These are phyloP conservation scores for Lipomyces yarrowii DNA, from an alignment of 1,139 yeast genomes.

Conservation along the genomic window DNA sequence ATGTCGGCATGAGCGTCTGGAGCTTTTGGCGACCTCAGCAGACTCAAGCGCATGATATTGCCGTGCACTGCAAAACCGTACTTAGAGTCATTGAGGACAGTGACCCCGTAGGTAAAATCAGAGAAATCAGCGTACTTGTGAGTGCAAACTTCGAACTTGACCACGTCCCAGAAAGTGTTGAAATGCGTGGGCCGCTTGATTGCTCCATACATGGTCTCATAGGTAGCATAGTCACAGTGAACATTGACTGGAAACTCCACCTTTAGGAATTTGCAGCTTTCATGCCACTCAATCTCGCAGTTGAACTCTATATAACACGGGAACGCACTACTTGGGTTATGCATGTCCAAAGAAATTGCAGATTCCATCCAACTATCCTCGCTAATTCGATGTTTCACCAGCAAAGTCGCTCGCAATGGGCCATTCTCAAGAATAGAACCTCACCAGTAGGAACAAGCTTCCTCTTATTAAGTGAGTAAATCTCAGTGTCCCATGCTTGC, in stretches of 20 bases:
- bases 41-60: conserved; percentile 71
- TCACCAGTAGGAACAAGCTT: background rate
- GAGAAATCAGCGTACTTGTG: conserved; percentile 92
- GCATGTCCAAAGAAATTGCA: conserved; percentile 70
- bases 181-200: conserved; percentile 90
- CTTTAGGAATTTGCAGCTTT: conserved; percentile 80
- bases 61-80: conserved; percentile 95
- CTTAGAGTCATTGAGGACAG: conserved; percentile 77
- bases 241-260: conserved; percentile 91
- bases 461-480: conserved; percentile 43
- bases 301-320: conserved; percentile 54
- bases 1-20: conserved; percentile 55
- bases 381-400: conserved; percentile 61
- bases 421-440: conserved; percentile 51
- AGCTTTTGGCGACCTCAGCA: conserved; percentile 74
- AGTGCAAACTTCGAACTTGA: conserved; percentile 91
- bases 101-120: conserved; percentile 81
- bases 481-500: conserved; percentile 98
- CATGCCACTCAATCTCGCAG: conserved; percentile 84
- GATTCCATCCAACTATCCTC: conserved; percentile 61
- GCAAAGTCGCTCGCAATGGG: conserved; percentile 61
- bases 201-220: conserved; percentile 90
- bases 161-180: conserved; percentile 93
- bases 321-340: conserved; percentile 64
- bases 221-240: conserved; percentile 70